Conservation (phyloP, 495 filamentous ascomycete species). For the Choiromyces venosus region DNA sequence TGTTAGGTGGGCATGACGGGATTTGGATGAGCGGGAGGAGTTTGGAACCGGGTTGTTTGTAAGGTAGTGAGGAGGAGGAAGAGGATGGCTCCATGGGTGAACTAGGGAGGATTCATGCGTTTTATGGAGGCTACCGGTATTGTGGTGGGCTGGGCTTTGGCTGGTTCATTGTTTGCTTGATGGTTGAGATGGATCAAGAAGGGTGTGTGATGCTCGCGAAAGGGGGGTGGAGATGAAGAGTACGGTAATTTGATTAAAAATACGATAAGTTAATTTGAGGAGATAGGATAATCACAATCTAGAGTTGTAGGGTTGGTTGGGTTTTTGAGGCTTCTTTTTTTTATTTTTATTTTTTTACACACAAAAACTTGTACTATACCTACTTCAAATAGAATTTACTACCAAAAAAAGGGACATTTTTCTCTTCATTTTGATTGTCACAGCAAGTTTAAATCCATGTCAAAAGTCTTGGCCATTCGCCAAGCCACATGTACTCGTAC, state of each 20-base stretch:
- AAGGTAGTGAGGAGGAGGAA: not conserved
- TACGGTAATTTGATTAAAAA: not conserved
- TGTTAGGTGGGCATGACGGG: conserved; percentile 50
- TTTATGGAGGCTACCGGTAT: not conserved
- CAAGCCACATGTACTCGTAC: not conserved
- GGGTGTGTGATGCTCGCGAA: not conserved
- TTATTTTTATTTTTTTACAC: not conserved
- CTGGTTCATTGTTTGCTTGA: not conserved
- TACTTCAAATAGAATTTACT: not conserved
- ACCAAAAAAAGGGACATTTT: not conserved
- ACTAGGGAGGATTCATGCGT: not conserved
- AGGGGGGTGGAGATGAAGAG: not conserved
- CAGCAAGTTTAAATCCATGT: not conserved
- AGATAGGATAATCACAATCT: not conserved
- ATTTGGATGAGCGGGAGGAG: conserved; percentile 59
- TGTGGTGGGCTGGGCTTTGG: not conserved
- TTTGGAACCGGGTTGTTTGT: conserved; percentile 19
- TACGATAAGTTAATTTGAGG: not conserved
- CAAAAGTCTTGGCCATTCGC: not conserved
- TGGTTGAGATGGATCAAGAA: not conserved
- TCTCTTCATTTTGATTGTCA: not conserved
- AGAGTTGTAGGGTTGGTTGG: not conserved
- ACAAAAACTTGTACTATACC: not conserved
- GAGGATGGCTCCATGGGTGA: not conserved
- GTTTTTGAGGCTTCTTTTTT: not conserved